Evolutionary conservation across 2,329 filamentous ascomycete species (phyloP).

Genomic region (Ophiostoma piceae): DNA sequence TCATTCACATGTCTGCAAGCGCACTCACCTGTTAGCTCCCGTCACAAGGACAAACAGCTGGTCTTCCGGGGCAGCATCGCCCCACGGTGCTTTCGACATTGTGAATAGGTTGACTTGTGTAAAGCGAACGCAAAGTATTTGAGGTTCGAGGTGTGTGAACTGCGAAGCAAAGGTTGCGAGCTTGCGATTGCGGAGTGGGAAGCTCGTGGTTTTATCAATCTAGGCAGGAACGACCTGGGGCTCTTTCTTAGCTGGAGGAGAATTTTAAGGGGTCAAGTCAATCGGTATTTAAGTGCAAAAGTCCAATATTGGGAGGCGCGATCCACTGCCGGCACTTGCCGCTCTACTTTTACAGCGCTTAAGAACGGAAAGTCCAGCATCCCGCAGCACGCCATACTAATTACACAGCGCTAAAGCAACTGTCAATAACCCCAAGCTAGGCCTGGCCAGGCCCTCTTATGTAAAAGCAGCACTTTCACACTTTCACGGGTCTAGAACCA

Average conservation of each 20-base stretch:
- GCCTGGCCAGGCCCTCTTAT: not conserved
- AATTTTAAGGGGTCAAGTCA: slow-evolving; percentile 3
- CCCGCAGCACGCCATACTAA: not conserved
- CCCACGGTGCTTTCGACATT: slow-evolving; percentile 34
- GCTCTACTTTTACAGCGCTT: not conserved
- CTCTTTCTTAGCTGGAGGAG: not conserved
- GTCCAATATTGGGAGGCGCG: not conserved
- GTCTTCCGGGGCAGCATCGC: slow-evolving; percentile 35
- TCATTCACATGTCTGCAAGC: not conserved
- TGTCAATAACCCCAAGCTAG: not conserved
- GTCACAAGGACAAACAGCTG: slow-evolving; percentile 68
- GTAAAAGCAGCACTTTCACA: not conserved
- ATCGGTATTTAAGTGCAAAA: not conserved
- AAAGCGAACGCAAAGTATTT: not conserved
- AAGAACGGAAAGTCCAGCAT: not conserved
- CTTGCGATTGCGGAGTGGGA: not conserved
- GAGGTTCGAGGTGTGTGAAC: not conserved
- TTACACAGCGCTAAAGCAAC: not conserved
- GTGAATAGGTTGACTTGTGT: not conserved
- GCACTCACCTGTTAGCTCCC: slow-evolving; percentile 71
- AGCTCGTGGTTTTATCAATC: not conserved
- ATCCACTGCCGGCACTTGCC: not conserved
- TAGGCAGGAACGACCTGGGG: not conserved
- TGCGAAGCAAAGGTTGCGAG: not conserved
- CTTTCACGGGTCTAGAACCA: not conserved